These are phyloP conservation scores for Hemisphaericaspora subhashii DNA, from an alignment of 1,139 yeast species.

Conservation along the genomic window DNA sequence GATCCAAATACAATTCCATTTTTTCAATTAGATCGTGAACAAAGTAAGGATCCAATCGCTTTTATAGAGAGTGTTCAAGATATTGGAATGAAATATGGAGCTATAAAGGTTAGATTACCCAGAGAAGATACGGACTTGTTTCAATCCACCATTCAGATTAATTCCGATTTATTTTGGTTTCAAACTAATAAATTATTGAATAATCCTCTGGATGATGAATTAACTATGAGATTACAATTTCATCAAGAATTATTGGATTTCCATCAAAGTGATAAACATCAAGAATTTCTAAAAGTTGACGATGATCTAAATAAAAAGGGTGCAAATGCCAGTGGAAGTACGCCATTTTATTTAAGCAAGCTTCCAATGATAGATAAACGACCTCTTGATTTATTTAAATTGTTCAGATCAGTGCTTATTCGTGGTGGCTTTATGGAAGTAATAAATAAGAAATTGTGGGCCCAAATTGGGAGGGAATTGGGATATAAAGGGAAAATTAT, in stretches of 20 bases:
- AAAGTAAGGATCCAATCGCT: constrained; percentile 47
- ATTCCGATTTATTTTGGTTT: constrained; percentile 17
- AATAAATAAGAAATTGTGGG: constrained; percentile 59
- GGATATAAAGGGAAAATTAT: constrained; percentile 61
- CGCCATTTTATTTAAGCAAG: constrained; percentile 11
- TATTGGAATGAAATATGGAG: constrained; percentile 60
- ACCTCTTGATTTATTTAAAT: constrained; percentile 53
- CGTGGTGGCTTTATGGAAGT: constrained; percentile 61
- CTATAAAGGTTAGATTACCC: constrained; percentile 70
- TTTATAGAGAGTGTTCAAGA: constrained; percentile 48
- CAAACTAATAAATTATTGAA: constrained; percentile 19
- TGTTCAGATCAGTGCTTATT: constrained; percentile 50
- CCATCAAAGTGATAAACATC: constrained; percentile 13
- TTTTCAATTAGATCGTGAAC: constrained; percentile 43
- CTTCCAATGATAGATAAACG: constrained; percentile 60
- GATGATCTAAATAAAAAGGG: constrained; percentile 4
- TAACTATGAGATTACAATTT: constrained; percentile 29
- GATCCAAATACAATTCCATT: constrained; percentile 42
- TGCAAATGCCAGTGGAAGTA: not conserved
- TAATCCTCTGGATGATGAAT: constrained; percentile 31
- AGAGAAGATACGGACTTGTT: constrained; percentile 29
- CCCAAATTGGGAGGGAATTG: constrained; percentile 69
- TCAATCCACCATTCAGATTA: constrained; percentile 13
- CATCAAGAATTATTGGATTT: constrained; percentile 27
- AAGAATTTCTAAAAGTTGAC: constrained; percentile 10